Evolutionary conservation across 2,329 filamentous ascomycete genomes (phyloP).

Genomic region (Knufia fluminis): DNA sequence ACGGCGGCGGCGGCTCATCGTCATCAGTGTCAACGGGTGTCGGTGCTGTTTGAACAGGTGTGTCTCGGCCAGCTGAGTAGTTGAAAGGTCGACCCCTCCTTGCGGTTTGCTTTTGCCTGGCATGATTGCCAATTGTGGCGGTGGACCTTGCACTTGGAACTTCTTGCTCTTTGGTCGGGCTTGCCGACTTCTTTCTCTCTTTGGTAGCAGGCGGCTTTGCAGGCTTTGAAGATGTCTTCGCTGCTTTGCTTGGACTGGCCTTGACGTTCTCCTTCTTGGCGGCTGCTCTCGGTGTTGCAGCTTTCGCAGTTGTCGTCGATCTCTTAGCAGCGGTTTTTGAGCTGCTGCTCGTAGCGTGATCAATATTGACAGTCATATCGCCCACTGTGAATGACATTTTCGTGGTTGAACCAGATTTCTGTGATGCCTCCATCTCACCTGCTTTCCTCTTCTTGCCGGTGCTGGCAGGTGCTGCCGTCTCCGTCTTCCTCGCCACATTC

Average conservation of each 20-base stretch:
- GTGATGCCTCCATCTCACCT: background rate
- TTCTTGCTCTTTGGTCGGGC: background rate
- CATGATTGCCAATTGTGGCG: background rate
- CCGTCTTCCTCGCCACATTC: conserved; percentile 11
- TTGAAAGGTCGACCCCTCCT: conserved; percentile 10
- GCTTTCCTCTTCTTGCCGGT: conserved; percentile 3
- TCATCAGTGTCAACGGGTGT: background rate
- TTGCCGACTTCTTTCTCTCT: background rate
- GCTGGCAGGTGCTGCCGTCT: background rate
- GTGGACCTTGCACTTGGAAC: background rate
- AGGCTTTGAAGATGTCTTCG: background rate
- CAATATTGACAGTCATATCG: conserved; percentile 9
- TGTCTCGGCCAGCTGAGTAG: background rate
- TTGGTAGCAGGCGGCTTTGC: conserved; percentile 4
- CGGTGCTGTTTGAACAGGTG: background rate
- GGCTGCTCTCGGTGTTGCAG: background rate
- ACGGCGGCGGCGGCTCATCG: conserved; percentile 6
- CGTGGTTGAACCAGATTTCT: background rate
- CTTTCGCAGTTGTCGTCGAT: conserved; percentile 7
- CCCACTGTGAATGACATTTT: conserved; percentile 12
- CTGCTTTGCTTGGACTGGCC: background rate
- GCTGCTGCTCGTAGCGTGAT: background rate
- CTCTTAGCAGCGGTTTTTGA: conserved; percentile 4
- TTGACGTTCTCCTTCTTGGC: background rate
- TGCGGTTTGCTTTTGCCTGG: conserved; percentile 8